These are phyloP conservation scores for Cladobotryum protrusum DNA, from an alignment of 2,329 filamentous ascomycete species.

Conservation along the genomic window DNA sequence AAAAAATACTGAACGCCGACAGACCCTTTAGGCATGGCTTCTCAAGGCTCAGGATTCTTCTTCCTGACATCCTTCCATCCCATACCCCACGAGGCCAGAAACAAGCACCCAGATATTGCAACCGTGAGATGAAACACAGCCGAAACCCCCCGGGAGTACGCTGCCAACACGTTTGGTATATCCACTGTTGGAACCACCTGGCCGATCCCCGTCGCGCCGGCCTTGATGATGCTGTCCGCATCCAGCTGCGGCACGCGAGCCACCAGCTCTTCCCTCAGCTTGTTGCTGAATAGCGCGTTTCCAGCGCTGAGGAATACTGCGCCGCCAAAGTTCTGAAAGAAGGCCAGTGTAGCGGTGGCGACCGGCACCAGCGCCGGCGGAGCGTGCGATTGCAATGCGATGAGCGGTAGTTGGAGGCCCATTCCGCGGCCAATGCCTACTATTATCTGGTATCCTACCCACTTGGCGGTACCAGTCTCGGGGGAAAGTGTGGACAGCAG, in stretches of 20 bases:
- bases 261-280: conserved; percentile 26
- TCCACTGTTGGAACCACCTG: neutral
- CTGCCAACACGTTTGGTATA: neutral
- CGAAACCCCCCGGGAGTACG: neutral
- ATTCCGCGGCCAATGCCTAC: conserved; percentile 40
- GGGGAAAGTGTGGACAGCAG: conserved; percentile 32
- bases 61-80: conserved; percentile 6
- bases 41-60: neutral
- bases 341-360: conserved; percentile 24
- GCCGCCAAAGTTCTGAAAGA: conserved; percentile 25
- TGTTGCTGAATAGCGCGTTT: conserved; percentile 26
- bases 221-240: neutral
- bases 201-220: neutral
- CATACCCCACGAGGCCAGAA: neutral
- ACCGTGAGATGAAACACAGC: conserved; percentile 1
- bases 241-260: conserved; percentile 20
- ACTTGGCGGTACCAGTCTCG: conserved; percentile 10
- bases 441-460: conserved; percentile 28
- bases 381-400: conserved; percentile 24
- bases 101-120: neutral
- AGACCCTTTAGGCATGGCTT: too few species aligned
- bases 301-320: conserved; percentile 38
- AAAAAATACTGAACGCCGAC: too few species aligned
- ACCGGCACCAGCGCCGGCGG: conserved; percentile 20
- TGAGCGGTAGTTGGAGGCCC: conserved; percentile 35